Percentiles rank a stretch among this genome's conserved stretches.
phyloP scores from a whole-genome alignment of 2,329 filamentous ascomycete genomes.

The Biscogniauxia sp. region DNA sequence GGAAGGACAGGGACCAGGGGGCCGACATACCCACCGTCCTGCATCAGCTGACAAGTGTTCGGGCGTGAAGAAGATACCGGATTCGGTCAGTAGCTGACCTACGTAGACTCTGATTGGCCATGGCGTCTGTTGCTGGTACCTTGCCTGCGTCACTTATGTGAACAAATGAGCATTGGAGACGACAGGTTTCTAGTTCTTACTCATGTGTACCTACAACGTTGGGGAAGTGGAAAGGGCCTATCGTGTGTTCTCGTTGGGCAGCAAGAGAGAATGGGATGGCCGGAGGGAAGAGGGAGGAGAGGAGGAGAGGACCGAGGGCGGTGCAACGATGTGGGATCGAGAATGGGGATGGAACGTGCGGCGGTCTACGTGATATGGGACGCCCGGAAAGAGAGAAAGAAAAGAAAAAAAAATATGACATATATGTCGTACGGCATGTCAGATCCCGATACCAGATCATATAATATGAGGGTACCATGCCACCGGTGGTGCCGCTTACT shows the following conservation, averaged over 20 bases:
- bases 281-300: not conserved
- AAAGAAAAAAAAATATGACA: not conserved
- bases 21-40: not conserved
- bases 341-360: not conserved
- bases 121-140: not conserved
- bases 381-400: too few relatives aligned
- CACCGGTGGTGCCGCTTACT: too few relatives aligned
- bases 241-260: not conserved
- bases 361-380: not conserved
- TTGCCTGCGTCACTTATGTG: not conserved
- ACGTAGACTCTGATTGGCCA: not conserved
- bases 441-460: not conserved
- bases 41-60: not conserved
- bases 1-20: too few relatives aligned
- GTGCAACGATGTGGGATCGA: not conserved
- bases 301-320: not conserved
- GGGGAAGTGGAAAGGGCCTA: not conserved
- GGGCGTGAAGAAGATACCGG: not conserved
- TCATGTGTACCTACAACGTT: not conserved
- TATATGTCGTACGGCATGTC: not conserved
- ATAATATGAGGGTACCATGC: not conserved
- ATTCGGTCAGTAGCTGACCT: not conserved
- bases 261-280: not conserved
- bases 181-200: not conserved
- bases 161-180: not conserved